phyloP scores from a whole-genome alignment of 23 red algal species.

The Gracilariopsis chorda region DNA sequence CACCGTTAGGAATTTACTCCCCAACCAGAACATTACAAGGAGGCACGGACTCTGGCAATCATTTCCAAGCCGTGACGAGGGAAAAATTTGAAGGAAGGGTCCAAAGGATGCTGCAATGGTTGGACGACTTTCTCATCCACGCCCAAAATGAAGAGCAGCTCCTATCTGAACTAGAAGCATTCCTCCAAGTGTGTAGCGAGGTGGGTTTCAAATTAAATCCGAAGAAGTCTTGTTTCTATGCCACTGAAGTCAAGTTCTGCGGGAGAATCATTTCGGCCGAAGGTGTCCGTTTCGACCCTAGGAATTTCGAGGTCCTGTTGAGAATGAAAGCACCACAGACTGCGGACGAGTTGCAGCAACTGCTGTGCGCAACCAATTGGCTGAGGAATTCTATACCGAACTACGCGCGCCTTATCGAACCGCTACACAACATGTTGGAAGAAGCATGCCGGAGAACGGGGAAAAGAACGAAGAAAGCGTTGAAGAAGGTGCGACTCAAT shows the following conservation, averaged over 20 bases:
- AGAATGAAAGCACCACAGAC: neutral
- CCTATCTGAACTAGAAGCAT: neutral
- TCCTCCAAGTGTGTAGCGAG: neutral
- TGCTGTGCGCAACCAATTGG: slow-evolving; percentile 7
- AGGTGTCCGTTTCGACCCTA: neutral
- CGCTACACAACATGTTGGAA: neutral
- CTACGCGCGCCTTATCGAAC: neutral
- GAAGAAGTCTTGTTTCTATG: neutral
- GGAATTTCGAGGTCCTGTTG: neutral
- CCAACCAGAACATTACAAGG: neutral
- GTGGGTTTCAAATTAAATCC: neutral
- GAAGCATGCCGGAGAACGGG: neutral
- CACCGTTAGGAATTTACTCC: neutral
- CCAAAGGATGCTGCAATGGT: neutral
- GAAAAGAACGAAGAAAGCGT: slow-evolving; percentile 6
- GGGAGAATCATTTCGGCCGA: neutral
- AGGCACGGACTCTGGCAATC: neutral
- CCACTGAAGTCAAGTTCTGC: neutral
- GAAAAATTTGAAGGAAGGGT: neutral
- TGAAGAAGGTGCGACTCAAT: neutral
- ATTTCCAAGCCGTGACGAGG: neutral
- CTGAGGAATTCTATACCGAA: neutral
- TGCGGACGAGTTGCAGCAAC: slow-evolving; percentile 7
- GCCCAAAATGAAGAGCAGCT: neutral
- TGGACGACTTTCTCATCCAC: slow-evolving; percentile 14